A percentile compares a stretch with the other conserved stretches of the same genome.
Conservation (phyloP, 225 moss, liverwort and hornwort species). For the Polytrichum formosum region DNA sequence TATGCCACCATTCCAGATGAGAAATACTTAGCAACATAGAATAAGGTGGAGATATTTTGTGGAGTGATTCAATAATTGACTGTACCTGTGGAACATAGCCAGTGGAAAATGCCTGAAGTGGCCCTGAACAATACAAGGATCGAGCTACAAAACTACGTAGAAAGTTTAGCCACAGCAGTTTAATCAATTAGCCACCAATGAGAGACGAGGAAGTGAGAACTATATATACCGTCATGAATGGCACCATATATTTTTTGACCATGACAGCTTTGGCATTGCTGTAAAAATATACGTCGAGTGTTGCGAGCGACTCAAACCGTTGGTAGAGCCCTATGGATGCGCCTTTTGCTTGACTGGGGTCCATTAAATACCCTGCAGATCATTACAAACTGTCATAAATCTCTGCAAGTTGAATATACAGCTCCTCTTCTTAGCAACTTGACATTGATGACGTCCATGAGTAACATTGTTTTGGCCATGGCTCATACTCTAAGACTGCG, state of each 20-base stretch:
- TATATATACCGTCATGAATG: slow-evolving; percentile 23
- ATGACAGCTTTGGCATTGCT: slow-evolving; percentile 24
- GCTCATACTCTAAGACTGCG: background rate
- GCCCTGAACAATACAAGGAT: too few species aligned
- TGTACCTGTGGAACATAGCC: too few species aligned
- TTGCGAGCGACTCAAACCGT: slow-evolving; percentile 33
- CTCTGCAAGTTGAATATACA: background rate
- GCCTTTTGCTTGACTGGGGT: slow-evolving; percentile 14
- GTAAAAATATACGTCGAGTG: slow-evolving; percentile 20
- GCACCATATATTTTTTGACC: slow-evolving; percentile 21
- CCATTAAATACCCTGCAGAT: slow-evolving; percentile 27
- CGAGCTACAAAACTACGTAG: too few species aligned
- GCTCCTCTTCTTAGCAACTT: background rate
- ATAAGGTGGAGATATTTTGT: too few species aligned
- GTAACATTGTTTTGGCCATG: background rate
- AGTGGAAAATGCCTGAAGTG: too few species aligned
- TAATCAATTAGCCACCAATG: too few species aligned
- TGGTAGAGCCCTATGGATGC: slow-evolving; percentile 30
- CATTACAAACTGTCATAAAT: background rate
- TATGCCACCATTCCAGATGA: slow-evolving; percentile 11
- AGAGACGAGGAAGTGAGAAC: too few species aligned
- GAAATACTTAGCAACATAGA: too few species aligned
- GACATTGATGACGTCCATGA: background rate
- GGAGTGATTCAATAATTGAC: too few species aligned
- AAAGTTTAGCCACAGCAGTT: too few species aligned